Conservation (phyloP, 192 early-diverging fungal species). For the Backusella parvicylindrica region DNA sequence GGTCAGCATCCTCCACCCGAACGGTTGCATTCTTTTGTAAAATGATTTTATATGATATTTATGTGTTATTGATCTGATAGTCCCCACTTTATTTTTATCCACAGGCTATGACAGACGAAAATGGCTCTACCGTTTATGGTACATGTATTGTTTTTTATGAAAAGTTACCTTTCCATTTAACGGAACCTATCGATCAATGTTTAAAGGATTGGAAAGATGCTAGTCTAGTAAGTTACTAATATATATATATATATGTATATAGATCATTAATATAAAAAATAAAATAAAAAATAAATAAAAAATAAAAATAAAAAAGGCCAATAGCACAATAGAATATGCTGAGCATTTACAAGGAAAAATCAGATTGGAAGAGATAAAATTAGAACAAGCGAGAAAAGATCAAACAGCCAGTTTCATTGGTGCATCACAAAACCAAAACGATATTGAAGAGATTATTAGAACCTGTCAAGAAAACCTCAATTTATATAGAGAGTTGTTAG, state of each 20-base stretch:
- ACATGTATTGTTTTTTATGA: constrained; percentile 32
- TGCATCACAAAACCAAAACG: constrained; percentile 12
- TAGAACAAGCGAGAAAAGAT: neutral
- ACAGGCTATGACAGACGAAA: constrained; percentile 36
- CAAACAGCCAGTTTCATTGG: neutral
- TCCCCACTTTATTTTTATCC: too few species aligned
- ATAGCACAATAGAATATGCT: constrained; percentile 36
- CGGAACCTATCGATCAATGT: constrained; percentile 6
- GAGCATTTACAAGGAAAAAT: constrained; percentile 33
- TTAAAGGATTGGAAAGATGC: constrained; percentile 12
- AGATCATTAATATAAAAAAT: too few species aligned
- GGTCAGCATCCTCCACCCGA: constrained; percentile 22
- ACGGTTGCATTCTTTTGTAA: constrained; percentile 33
- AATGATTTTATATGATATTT: neutral
- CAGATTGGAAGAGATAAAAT: constrained; percentile 7
- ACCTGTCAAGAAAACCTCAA: constrained; percentile 54
- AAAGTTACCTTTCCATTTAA: neutral
- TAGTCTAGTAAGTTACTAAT: neutral
- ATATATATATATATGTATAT: too few species aligned
- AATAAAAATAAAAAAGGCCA: constrained; percentile 13
- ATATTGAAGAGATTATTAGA: constrained; percentile 42
- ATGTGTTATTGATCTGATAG: neutral
- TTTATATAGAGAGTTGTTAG: constrained; percentile 59
- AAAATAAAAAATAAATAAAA: neutral
- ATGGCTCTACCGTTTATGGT: constrained; percentile 26